Evolutionary conservation across 441 rosid genomes (phyloP).

Genomic region (Biscutella laevigata): DNA sequence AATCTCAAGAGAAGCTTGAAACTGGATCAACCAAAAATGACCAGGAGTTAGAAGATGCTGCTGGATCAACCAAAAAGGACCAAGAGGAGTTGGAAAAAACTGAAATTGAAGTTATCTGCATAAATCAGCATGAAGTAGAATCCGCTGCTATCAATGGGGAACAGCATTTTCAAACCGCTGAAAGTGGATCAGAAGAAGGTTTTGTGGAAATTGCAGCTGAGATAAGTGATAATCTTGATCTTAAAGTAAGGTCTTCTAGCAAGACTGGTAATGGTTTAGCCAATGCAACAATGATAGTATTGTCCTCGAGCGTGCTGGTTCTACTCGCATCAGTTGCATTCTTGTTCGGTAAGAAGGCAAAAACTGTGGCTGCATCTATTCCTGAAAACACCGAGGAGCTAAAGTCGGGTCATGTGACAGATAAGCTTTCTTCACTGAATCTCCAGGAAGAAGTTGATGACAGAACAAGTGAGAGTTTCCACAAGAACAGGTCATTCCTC

Average conservation of each 20-base stretch:
- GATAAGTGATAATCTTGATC: slow-evolving; percentile 2
- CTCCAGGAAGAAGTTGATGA: slow-evolving; percentile 29
- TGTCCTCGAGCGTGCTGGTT: slow-evolving; percentile 28
- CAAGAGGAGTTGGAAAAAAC: neutral
- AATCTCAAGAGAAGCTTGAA: neutral
- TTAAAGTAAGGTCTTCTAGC: neutral
- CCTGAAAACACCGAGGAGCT: neutral
- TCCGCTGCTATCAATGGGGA: neutral
- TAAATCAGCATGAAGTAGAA: neutral
- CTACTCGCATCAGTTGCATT: slow-evolving; percentile 37
- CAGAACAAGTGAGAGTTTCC: slow-evolving; percentile 35
- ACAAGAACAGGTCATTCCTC: slow-evolving; percentile 24
- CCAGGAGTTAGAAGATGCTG: too few relatives aligned
- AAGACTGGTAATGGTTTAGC: neutral
- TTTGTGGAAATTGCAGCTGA: neutral
- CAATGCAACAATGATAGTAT: neutral
- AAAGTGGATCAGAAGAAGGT: neutral
- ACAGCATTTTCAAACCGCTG: too few relatives aligned
- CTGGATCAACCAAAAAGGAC: too few relatives aligned
- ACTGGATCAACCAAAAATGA: neutral
- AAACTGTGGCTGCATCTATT: neutral
- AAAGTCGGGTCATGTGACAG: slow-evolving; percentile 7
- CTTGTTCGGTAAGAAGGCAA: slow-evolving; percentile 27
- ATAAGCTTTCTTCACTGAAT: slow-evolving; percentile 26
- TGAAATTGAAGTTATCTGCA: neutral